phyloP scores from a whole-genome alignment of 2,329 filamentous ascomycete genomes.

The Apiospora rasikravindrae region DNA sequence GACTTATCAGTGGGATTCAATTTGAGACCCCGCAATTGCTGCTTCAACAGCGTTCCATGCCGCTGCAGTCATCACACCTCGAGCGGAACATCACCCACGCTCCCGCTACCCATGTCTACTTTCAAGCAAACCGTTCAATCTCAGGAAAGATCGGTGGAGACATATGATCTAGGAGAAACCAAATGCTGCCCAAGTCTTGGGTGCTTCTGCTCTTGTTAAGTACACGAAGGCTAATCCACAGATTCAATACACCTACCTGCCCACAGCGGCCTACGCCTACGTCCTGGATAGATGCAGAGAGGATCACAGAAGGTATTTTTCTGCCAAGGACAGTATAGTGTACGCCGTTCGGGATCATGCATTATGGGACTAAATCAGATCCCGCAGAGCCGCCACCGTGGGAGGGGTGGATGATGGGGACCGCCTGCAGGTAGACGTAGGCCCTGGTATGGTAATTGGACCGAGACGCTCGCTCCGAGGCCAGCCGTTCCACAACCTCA shows the following conservation, averaged over 20 bases:
- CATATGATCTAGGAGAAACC: neutral
- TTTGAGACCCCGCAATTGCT: neutral
- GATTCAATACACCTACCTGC: neutral
- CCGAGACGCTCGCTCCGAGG: neutral
- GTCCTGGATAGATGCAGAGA: neutral
- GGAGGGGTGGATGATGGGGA: neutral
- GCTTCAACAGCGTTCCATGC: neutral
- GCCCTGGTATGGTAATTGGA: neutral
- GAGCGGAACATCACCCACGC: neutral
- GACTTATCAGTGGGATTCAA: neutral
- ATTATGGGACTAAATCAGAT: neutral
- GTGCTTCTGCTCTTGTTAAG: neutral
- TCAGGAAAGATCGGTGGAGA: neutral
- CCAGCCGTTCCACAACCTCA: neutral
- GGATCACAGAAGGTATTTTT: neutral
- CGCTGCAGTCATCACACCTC: neutral
- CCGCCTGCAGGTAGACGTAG: neutral
- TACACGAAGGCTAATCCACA: neutral
- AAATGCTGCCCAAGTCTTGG: neutral
- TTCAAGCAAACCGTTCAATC: neutral
- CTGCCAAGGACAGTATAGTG: neutral
- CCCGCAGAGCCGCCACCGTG: constrained; percentile 5
- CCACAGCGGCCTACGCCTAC: neutral
- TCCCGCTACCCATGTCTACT: neutral
- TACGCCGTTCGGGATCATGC: neutral